These are phyloP conservation scores for Aspergillus sp. DNA, from an alignment of 2,329 filamentous ascomycete genomes.

Conservation along the genomic window DNA sequence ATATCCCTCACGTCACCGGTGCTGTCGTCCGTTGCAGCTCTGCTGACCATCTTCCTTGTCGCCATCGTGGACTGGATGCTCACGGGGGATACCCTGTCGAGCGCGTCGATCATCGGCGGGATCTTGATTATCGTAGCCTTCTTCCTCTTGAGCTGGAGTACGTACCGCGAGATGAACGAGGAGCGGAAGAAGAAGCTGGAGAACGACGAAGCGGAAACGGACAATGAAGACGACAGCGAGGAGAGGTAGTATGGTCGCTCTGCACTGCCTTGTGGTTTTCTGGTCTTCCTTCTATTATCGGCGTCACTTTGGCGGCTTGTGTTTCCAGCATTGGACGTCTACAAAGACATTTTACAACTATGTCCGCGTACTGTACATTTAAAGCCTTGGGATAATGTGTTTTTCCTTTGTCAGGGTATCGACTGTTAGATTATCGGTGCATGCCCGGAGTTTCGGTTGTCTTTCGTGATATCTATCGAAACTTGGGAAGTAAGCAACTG, in stretches of 20 bases:
- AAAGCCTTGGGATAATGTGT: no score
- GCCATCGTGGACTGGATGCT: conserved; percentile 83
- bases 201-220: conserved; percentile 34
- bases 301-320: neutral
- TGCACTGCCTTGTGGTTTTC: conserved; percentile 1
- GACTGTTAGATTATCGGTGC: no score
- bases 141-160: conserved; percentile 77
- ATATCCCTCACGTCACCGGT: conserved; percentile 91
- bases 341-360: no score
- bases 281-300: neutral
- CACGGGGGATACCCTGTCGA: conserved; percentile 65
- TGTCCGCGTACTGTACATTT: conserved; percentile 5
- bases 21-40: conserved; percentile 79
- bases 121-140: conserved; percentile 82
- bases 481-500: no score
- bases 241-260: neutral
- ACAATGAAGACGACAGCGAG: conserved; percentile 26
- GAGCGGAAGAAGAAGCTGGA: conserved; percentile 55
- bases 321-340: neutral
- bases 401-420: no score
- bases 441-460: no score
- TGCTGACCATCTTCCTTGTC: conserved; percentile 94
- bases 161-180: conserved; percentile 86
- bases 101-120: conserved; percentile 71
- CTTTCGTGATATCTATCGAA: conserved; percentile 2